Base-by-base conservation (phyloP, 2,329 filamentous ascomycete genomes). In the Penicillium oxalicum region DNA sequence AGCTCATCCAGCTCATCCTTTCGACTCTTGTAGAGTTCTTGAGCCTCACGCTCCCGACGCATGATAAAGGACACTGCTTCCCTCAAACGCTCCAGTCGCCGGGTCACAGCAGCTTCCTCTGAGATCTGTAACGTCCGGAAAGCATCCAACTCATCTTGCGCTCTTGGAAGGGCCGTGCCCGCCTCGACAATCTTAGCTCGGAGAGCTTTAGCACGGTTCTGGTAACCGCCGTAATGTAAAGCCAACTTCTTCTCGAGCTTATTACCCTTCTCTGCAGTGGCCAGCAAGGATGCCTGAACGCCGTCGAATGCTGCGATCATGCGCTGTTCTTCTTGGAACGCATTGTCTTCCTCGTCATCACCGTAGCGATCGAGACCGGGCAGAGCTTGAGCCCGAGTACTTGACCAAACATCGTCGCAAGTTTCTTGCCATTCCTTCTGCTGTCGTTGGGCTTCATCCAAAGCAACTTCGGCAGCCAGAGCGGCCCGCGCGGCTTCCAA, bases 181-280 rank as follows among this genome's bases (percentile, higher is more conserved):
- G 89, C 88, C 56, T 90, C 87, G 13, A 72, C 70, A 53, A 94
- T 87, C 73, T 95, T 97, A 51, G 83, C 79, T 24, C 83, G 81
- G 26, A 98, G 78, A 58, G 82, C 83, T 68, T 90, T 90, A 32
- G 88, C 83, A 29, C 93, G 86, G 58, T 90, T 84, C 66, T 91
- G 84, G 71, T 98, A 98, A 11, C 93, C 93, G 25, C 91, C 91
- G 2, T 95, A 82, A 61, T 93, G 85, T 46, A 95, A 77, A 0
- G 78, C 77, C n/a, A 98, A 80, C 70, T 93, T 96, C 79, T 95
- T 95, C 71, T 97, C 91, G 1, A 95, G 75, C 69, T 91, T 94
- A 64, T 89, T 88, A 46, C 87, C 88, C 49, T 84, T 80, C 59
- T 91, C 84, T 2, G 91, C 93, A 0, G 83, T 82, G 2, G 79